Evolutionary conservation across 148 eudicot species (phyloP).

Genomic region (Fagopyrum tataricum): DNA sequence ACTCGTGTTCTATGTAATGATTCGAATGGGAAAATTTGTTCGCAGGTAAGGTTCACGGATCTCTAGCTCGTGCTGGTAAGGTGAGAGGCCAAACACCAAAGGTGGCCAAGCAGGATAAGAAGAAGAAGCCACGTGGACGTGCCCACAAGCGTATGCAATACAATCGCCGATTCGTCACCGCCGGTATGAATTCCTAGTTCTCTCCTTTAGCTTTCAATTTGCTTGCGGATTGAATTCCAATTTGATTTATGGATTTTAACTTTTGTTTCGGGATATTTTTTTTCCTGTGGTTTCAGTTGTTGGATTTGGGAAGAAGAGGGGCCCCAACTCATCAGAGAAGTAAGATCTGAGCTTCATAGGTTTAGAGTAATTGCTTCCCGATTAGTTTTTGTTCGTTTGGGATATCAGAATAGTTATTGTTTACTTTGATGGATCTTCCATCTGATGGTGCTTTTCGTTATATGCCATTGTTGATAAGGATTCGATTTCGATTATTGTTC

Average conservation of each 20-base stretch:
- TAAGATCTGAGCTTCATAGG: slow-evolving; percentile 2
- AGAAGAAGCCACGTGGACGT: slow-evolving; percentile 93
- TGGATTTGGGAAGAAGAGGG: slow-evolving; percentile 72
- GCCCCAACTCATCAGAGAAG: slow-evolving; percentile 73
- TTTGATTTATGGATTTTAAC: background rate
- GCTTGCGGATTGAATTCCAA: background rate
- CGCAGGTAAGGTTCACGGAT: slow-evolving; percentile 76
- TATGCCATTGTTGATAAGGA: background rate
- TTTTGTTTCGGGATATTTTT: background rate
- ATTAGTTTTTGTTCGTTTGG: background rate
- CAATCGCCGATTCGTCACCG: slow-evolving; percentile 89
- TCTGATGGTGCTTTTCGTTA: background rate
- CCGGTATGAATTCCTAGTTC: slow-evolving; percentile 34
- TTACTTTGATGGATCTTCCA: background rate
- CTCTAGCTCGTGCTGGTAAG: slow-evolving; percentile 92
- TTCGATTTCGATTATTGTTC: background rate
- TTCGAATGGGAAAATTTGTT: background rate
- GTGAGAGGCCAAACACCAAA: slow-evolving; percentile 92
- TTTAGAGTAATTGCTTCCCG: background rate
- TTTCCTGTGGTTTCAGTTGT: slow-evolving; percentile 42
- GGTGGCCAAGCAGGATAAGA: slow-evolving; percentile 88
- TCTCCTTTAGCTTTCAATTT: background rate
- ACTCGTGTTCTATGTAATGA: background rate
- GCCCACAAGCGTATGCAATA: slow-evolving; percentile 88
- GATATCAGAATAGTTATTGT: background rate